These are phyloP conservation scores for Schizochytrium sp. DNA, from an alignment of 108 stramenopile species.

Conservation along the genomic window DNA sequence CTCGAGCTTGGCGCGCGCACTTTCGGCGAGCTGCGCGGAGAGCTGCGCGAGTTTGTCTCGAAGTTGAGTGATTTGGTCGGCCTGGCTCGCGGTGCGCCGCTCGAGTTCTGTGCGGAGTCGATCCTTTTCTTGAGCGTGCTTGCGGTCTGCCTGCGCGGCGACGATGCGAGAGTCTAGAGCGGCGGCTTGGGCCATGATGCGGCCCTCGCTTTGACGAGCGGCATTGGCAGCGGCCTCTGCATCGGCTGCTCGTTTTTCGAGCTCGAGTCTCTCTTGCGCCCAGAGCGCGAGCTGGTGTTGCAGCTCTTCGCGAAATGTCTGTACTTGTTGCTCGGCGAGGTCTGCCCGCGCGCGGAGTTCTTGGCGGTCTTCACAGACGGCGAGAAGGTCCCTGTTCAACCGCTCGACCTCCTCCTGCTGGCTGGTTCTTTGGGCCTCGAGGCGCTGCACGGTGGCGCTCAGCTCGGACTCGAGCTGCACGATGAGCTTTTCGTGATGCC, in stretches of 20 bases:
- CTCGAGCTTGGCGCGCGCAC: background rate
- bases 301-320: background rate
- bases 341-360: background rate
- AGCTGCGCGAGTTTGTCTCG: background rate
- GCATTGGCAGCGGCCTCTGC: background rate
- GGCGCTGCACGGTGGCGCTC: background rate
- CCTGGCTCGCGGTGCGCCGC: background rate
- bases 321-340: background rate
- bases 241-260: background rate
- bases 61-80: conserved; percentile 1
- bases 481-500: background rate
- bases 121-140: background rate
- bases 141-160: background rate
- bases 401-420: background rate
- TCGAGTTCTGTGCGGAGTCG: background rate
- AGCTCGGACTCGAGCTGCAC: background rate
- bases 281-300: background rate
- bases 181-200: background rate
- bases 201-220: background rate
- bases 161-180: background rate
- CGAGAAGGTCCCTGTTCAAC: background rate
- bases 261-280: background rate
- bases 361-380: background rate
- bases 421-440: background rate
- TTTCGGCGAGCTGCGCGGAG: background rate